Base-by-base conservation (phyloP, 257 asterid genomes). In the Solanum commersonii region DNA sequence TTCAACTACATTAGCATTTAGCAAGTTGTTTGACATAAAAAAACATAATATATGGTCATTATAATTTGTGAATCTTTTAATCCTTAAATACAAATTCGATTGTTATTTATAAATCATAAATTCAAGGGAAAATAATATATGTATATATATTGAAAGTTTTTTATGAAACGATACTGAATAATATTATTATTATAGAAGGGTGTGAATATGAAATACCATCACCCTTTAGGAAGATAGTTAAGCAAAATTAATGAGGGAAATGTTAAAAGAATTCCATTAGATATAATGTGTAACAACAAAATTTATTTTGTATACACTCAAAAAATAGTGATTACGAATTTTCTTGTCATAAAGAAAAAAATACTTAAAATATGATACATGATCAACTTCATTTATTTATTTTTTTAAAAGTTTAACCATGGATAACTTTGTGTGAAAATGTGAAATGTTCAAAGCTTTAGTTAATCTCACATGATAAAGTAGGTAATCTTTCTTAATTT, bases 241-340 rank as follows among this genome's bases (percentile, higher is more conserved):
- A 25, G 34, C 34, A 67, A 1, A 67, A 67, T 65, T 65, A 11
- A 25, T 25, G 33, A 25, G 72, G 33, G 18, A 67, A 67, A 67
- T 67, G 8, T 67, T 25, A 65, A 60, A 59, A 23, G 11, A 59
- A 2, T 0, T 59, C n/a, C n/a, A 7, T 65, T 27, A 0, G 33
- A n/a, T 65, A 65, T n/a, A 65, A 25, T 25, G 13, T 60, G 14
- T 60, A 22, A 20, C 5, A 20, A 59, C 1, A 0, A 0, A 29
- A 68, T 14, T 27, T 68, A 68, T 27, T 15, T 0, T 0, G 2
- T 13, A 0, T 68, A 14, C 10, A 68, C 16, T 68, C 1, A 6
- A 13, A 68, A 1, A 0, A 27, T 13, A 68, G 22, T 0, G 0
- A 29, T 13, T 13, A 5, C 1, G 20, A 14, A 68, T 68, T 13